These are phyloP conservation scores for Cladosporium oxysporum DNA, from an alignment of 2,329 filamentous ascomycete genomes.

Conservation along the genomic window DNA sequence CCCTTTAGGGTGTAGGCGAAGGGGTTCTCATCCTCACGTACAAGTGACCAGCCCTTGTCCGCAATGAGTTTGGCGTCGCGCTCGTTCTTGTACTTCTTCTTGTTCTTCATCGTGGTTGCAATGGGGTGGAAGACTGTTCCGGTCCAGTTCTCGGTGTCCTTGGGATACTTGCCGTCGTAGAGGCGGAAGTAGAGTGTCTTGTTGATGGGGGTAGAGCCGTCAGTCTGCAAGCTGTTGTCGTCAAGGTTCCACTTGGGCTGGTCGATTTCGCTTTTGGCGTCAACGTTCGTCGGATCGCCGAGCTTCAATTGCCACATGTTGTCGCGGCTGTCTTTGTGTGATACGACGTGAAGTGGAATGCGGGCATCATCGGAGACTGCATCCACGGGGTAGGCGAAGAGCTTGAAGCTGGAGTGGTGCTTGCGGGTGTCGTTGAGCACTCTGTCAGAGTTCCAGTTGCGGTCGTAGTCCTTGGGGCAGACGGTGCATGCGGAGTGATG, in stretches of 20 bases:
- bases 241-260: constrained; percentile 14
- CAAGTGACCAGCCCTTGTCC: constrained; percentile 1
- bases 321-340: not conserved
- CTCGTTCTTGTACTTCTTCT: constrained; percentile 12
- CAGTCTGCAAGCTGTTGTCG: not conserved
- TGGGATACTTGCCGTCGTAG: constrained; percentile 2
- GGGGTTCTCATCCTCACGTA: not conserved
- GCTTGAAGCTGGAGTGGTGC: constrained; percentile 27
- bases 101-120: constrained; percentile 7
- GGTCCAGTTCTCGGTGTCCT: not conserved
- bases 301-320: constrained; percentile 14
- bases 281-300: not conserved
- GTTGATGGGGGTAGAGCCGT: constrained; percentile 8
- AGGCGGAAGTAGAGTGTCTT: constrained; percentile 14
- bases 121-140: not conserved
- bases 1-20: not conserved
- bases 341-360: not conserved
- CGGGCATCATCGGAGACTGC: not conserved
- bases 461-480: constrained; percentile 4
- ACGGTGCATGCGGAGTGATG: not conserved
- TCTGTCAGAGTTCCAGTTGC: constrained; percentile 22
- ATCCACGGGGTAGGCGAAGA: not conserved
- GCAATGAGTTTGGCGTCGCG: constrained; percentile 12
- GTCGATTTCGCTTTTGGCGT: not conserved
- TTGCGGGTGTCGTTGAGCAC: constrained; percentile 29